These are phyloP conservation scores for Cucurbita ficifolia DNA, from an alignment of 306 rosid species.

Conservation along the genomic window DNA sequence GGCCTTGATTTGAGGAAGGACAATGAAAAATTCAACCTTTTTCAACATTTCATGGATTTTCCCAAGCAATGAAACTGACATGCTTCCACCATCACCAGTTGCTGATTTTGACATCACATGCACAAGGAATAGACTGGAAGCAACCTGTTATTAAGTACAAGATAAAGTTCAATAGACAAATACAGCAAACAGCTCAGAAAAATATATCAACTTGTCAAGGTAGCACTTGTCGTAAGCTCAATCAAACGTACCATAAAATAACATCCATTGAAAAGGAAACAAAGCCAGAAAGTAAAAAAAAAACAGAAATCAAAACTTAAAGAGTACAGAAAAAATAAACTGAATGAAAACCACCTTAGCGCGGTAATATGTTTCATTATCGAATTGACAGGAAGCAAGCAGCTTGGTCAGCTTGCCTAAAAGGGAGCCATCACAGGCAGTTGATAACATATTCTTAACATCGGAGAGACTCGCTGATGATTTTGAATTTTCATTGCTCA, in stretches of 20 bases:
- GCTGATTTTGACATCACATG: conserved; percentile 61
- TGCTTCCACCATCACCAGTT: conserved; percentile 47
- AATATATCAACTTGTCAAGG: neutral
- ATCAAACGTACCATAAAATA: neutral
- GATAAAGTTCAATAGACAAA: neutral
- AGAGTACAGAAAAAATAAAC: neutral
- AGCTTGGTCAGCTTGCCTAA: conserved; percentile 51
- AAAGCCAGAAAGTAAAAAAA: too few relatives aligned
- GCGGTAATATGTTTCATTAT: conserved; percentile 26
- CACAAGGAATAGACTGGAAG: conserved; percentile 53
- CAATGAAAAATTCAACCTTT: conserved; percentile 33
- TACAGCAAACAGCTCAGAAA: neutral
- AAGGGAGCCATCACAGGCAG: conserved; percentile 45
- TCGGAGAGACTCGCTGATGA: conserved; percentile 15
- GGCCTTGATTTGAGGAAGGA: neutral
- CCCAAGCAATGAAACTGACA: conserved; percentile 58
- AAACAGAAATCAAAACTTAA: too few relatives aligned
- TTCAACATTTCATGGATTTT: conserved; percentile 38
- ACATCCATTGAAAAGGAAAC: neutral
- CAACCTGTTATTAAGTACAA: conserved; percentile 34
- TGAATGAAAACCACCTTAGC: conserved; percentile 47
- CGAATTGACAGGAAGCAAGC: conserved; percentile 31
- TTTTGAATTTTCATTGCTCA: conserved; percentile 29
- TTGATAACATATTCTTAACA: conserved; percentile 39
- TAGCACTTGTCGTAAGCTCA: neutral